These are phyloP conservation scores for Mortierella antarctica DNA, from an alignment of 192 early-diverging fungal genomes.

Conservation along the genomic window DNA sequence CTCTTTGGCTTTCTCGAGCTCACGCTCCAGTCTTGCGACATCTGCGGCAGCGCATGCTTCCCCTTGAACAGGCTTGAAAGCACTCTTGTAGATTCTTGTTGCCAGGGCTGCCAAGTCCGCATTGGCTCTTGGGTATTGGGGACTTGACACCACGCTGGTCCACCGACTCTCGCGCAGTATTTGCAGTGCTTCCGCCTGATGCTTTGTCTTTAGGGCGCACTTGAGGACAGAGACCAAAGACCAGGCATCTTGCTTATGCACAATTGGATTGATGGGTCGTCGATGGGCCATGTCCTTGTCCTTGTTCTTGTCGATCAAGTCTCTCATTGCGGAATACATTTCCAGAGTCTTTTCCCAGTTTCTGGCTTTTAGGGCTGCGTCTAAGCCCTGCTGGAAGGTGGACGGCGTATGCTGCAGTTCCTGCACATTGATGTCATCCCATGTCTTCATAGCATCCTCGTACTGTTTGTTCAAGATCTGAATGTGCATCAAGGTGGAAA, in stretches of 20 bases:
- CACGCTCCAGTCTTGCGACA: background rate
- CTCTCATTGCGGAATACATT: slow-evolving; percentile 24
- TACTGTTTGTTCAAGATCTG: slow-evolving; percentile 36
- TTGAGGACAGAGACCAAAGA: slow-evolving; percentile 18
- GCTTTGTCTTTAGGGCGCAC: slow-evolving; percentile 43
- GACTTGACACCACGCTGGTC: slow-evolving; percentile 17
- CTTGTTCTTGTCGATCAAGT: slow-evolving; percentile 12
- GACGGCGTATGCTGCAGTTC: slow-evolving; percentile 21
- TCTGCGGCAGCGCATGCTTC: background rate
- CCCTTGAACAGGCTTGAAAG: background rate
- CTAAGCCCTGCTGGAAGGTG: slow-evolving; percentile 37
- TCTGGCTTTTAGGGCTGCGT: slow-evolving; percentile 17
- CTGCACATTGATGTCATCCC: slow-evolving; percentile 26
- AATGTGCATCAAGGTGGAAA: slow-evolving; percentile 21
- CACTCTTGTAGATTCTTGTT: slow-evolving; percentile 8
- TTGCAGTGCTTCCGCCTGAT: slow-evolving; percentile 20
- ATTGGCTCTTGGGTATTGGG: slow-evolving; percentile 36
- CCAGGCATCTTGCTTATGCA: slow-evolving; percentile 29
- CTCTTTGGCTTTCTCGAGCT: background rate
- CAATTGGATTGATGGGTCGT: slow-evolving; percentile 11
- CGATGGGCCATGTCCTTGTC: background rate
- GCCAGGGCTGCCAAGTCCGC: slow-evolving; percentile 22
- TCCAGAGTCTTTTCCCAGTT: slow-evolving; percentile 44
- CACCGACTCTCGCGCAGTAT: slow-evolving; percentile 24
- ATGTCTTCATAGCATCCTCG: slow-evolving; percentile 22